Conservation (phyloP, 805 yeast genomes). For the Spathaspora gorwiae region DNA sequence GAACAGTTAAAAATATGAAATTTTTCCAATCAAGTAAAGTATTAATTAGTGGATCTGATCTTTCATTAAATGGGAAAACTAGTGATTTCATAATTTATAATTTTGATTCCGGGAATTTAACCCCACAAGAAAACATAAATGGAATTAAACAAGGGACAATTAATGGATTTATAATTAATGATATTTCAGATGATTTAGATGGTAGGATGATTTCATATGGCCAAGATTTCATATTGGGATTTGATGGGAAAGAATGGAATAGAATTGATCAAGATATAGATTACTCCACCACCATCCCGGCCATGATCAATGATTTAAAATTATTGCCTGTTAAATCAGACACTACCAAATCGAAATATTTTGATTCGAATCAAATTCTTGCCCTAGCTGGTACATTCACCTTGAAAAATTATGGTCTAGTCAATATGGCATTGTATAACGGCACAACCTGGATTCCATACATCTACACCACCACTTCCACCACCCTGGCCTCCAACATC, state of each 20-base stretch:
- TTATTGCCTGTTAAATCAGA: slow-evolving; percentile 33
- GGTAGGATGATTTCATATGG: slow-evolving; percentile 39
- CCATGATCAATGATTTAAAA: slow-evolving; percentile 41
- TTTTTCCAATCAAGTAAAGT: slow-evolving; percentile 38
- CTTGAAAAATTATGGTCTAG: slow-evolving; percentile 48
- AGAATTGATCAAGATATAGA: slow-evolving; percentile 32
- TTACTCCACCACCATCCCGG: slow-evolving; percentile 26
- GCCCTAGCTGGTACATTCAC: slow-evolving; percentile 55
- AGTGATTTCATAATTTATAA: slow-evolving; percentile 52
- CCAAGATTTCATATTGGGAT: slow-evolving; percentile 31
- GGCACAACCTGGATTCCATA: slow-evolving; percentile 68
- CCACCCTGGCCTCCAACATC: slow-evolving; percentile 9
- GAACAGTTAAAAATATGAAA: slow-evolving; percentile 50
- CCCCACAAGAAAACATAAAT: slow-evolving; percentile 17
- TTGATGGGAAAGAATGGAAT: slow-evolving; percentile 48
- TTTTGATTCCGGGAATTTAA: slow-evolving; percentile 35
- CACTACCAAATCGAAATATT: slow-evolving; percentile 29
- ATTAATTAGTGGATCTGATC: slow-evolving; percentile 46
- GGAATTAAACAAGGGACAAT: slow-evolving; percentile 19
- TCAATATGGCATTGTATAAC: slow-evolving; percentile 60
- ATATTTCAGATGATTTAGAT: slow-evolving; percentile 27
- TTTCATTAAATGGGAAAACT: slow-evolving; percentile 32
- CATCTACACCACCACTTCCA: slow-evolving; percentile 34
- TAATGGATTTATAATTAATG: slow-evolving; percentile 44
- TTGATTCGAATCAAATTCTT: slow-evolving; percentile 43